phyloP scores from a whole-genome alignment of 73 alveolate genomes.

The Symbiodinium natans region DNA sequence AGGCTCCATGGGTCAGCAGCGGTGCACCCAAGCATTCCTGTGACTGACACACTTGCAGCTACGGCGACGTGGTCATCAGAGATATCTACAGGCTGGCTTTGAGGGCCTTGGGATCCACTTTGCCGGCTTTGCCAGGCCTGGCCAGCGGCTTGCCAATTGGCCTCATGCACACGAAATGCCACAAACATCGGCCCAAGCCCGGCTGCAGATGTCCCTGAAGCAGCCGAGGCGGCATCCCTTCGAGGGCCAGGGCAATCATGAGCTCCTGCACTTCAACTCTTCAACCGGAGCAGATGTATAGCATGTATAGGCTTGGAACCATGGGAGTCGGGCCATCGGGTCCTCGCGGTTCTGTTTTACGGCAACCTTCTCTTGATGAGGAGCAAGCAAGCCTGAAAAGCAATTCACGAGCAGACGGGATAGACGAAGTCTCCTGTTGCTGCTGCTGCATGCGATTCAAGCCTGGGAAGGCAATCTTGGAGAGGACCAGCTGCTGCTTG shows the following conservation, averaged over 20 bases:
- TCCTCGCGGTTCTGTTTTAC: constrained; percentile 64
- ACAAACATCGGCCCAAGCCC: no score
- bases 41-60: not conserved
- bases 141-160: constrained; percentile 1
- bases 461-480: constrained; percentile 75
- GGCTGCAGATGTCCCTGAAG: no score
- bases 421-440: no score
- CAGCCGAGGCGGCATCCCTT: constrained; percentile 19
- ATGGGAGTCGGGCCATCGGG: no score
- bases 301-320: no score
- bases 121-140: not conserved
- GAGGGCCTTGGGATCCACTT: constrained; percentile 2
- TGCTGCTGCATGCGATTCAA: no score
- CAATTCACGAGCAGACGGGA: not conserved
- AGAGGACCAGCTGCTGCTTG: constrained; percentile 86
- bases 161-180: not conserved
- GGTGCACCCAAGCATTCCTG: constrained; percentile 53
- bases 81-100: not conserved
- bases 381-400: constrained; percentile 27
- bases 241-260: constrained; percentile 50
- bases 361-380: constrained; percentile 28
- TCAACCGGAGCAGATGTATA: no score
- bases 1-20: constrained; percentile 20
- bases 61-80: not conserved
- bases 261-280: constrained; percentile 3